Percentiles rank a stretch among this genome's conserved stretches.
Conservation (phyloP, 495 filamentous ascomycete genomes). For the Penicillium longicatenatum region DNA sequence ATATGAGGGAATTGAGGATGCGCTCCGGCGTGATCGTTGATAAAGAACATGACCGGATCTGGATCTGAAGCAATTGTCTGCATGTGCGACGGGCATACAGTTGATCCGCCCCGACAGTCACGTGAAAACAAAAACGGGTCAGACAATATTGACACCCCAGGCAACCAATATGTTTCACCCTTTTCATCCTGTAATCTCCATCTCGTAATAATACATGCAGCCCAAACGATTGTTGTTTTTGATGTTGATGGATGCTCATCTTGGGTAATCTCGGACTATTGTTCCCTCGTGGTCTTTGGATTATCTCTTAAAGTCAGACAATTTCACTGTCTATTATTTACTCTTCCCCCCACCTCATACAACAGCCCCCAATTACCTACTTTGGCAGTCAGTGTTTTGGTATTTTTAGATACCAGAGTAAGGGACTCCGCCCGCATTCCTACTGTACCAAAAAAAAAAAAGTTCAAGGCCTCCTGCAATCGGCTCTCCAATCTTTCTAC, state of each 20-base stretch:
- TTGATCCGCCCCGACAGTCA: conserved; percentile 15
- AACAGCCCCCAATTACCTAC: conserved; percentile 15
- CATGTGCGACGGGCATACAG: conserved; percentile 8
- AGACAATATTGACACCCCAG: not conserved
- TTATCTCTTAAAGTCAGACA: not conserved
- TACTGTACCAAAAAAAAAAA: conserved; percentile 13
- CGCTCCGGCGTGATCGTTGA: conserved; percentile 37
- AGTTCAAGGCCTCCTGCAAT: conserved; percentile 18
- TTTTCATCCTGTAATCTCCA: conserved; percentile 4
- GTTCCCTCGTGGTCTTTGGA: not conserved
- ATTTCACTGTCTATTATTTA: not conserved
- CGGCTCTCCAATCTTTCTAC: conserved; percentile 17
- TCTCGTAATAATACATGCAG: conserved; percentile 3
- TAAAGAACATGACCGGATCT: conserved; percentile 21
- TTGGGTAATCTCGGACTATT: not conserved
- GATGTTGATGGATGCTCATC: conserved; percentile 1
- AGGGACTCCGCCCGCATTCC: conserved; percentile 30
- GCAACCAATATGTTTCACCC: not conserved
- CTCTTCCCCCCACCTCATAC: conserved; percentile 7
- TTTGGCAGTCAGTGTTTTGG: conserved; percentile 12
- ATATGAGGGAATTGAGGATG: conserved; percentile 25
- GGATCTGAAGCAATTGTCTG: conserved; percentile 12
- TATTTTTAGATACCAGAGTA: conserved; percentile 35
- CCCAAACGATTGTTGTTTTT: not conserved
- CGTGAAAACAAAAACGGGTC: not conserved